Conservation (phyloP, 176 grass and related monocot species). For the Avena eriantha region DNA sequence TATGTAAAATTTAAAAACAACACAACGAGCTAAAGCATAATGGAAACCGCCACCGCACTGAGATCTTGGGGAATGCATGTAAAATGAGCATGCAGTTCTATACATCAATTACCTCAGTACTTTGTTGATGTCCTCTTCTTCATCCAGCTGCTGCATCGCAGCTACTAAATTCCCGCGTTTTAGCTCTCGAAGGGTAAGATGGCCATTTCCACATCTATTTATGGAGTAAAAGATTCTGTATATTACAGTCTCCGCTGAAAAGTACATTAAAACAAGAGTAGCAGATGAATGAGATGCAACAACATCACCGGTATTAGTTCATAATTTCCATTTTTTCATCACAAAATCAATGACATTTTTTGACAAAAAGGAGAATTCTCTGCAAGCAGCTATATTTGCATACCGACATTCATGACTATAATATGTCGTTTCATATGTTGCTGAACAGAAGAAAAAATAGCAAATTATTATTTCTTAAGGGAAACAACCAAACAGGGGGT, state of each 20-base stretch:
- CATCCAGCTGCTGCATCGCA: slow-evolving; percentile 97
- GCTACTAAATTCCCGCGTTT: slow-evolving; percentile 97
- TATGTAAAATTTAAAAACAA: slow-evolving; percentile 8
- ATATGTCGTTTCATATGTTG: not conserved
- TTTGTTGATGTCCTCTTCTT: slow-evolving; percentile 99
- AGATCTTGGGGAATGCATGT: slow-evolving; percentile 15
- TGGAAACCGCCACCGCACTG: not conserved
- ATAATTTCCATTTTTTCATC: slow-evolving; percentile 1
- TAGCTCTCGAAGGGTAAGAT: slow-evolving; percentile 89
- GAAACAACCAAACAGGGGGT: too few relatives aligned
- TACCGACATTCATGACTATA: slow-evolving; percentile 20
- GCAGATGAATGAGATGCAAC: slow-evolving; percentile 23
- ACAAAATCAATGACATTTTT: not conserved
- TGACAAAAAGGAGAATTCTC: not conserved
- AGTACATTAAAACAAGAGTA: slow-evolving; percentile 42
- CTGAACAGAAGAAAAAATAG: not conserved
- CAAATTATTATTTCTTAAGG: too few relatives aligned
- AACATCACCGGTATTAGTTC: not conserved
- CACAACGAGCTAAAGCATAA: slow-evolving; percentile 16
- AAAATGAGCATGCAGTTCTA: not conserved
- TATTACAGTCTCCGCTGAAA: slow-evolving; percentile 97
- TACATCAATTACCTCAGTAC: slow-evolving; percentile 80
- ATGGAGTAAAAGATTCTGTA: slow-evolving; percentile 99
- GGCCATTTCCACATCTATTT: slow-evolving; percentile 96
- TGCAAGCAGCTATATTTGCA: slow-evolving; percentile 22